Percentiles rank a stretch among this genome's conserved stretches.
phyloP scores from a whole-genome alignment of 1,284 basidiomycete genomes.

The Pholiota adiposa region DNA sequence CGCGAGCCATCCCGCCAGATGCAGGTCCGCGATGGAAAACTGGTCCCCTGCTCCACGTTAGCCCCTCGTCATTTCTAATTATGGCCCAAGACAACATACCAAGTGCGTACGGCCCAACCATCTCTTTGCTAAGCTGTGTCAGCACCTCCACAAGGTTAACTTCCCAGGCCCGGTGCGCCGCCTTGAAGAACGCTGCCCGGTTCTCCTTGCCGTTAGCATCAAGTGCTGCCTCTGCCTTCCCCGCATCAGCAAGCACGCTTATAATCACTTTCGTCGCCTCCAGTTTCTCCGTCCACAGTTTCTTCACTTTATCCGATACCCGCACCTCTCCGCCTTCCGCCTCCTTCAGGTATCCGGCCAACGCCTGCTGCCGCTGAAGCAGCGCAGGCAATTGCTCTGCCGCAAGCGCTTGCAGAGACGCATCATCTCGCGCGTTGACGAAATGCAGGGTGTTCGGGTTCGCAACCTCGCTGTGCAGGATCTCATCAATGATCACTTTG shows the following conservation, averaged over 20 bases:
- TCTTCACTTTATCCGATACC: slow-evolving; percentile 64
- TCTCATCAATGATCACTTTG: slow-evolving; percentile 63
- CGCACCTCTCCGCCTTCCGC: slow-evolving; percentile 49
- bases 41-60: slow-evolving; percentile 60
- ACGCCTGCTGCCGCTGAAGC: slow-evolving; percentile 50
- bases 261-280: slow-evolving; percentile 48
- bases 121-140: slow-evolving; percentile 52
- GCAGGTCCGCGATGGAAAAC: slow-evolving; percentile 80
- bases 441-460: slow-evolving; percentile 56
- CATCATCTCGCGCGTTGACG: slow-evolving; percentile 56
- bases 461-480: slow-evolving; percentile 64
- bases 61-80: background rate
- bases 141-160: slow-evolving; percentile 34
- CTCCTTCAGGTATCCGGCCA: slow-evolving; percentile 58
- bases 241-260: slow-evolving; percentile 48
- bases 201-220: slow-evolving; percentile 51
- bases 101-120: slow-evolving; percentile 74
- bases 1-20: slow-evolving; percentile 79
- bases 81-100: slow-evolving; percentile 46
- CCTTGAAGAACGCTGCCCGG: slow-evolving; percentile 55
- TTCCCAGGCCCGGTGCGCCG: slow-evolving; percentile 42
- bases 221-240: slow-evolving; percentile 46
- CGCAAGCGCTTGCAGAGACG: slow-evolving; percentile 46
- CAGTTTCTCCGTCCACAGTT: slow-evolving; percentile 61
- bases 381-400: slow-evolving; percentile 48